Evolutionary conservation across 106 monocot genomes (phyloP).

Genomic region (Hemerocallis citrina): DNA sequence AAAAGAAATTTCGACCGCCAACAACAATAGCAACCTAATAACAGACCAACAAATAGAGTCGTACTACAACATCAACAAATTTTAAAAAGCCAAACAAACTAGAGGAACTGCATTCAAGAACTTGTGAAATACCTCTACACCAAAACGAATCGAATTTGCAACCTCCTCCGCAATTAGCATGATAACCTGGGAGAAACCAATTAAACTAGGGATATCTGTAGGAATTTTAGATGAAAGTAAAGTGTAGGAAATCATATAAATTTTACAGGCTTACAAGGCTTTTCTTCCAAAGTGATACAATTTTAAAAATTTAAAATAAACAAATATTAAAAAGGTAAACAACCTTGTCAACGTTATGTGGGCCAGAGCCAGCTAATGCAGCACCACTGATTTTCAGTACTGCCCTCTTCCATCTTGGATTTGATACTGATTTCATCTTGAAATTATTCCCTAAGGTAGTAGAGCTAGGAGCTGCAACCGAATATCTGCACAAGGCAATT

Average conservation of each 20-base stretch:
- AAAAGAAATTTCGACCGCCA: conserved; percentile 97
- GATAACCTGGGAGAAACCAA: conserved; percentile 36
- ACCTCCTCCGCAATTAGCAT: conserved; percentile 90
- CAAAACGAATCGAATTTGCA: conserved; percentile 59
- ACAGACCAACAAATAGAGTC: conserved; percentile 1
- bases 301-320: conserved; percentile 5
- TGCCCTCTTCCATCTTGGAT: conserved; percentile 82
- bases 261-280: neutral
- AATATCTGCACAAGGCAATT: conserved; percentile 32
- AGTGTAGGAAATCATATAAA: conserved; percentile 1
- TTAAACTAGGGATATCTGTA: too few relatives aligned
- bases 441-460: conserved; percentile 30
- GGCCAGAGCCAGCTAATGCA: conserved; percentile 49
- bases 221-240: neutral
- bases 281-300: neutral
- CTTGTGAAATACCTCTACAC: conserved; percentile 64
- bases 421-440: conserved; percentile 50
- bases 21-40: conserved; percentile 91
- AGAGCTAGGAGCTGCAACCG: conserved; percentile 28
- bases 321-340: neutral
- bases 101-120: neutral
- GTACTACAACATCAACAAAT: neutral
- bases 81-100: neutral
- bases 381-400: conserved; percentile 81
- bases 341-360: conserved; percentile 90